A percentile compares a stretch with the other conserved stretches of the same genome.
Conservation (phyloP, 1,284 basidiomycete genomes). For the Heterobasidion annosum region DNA sequence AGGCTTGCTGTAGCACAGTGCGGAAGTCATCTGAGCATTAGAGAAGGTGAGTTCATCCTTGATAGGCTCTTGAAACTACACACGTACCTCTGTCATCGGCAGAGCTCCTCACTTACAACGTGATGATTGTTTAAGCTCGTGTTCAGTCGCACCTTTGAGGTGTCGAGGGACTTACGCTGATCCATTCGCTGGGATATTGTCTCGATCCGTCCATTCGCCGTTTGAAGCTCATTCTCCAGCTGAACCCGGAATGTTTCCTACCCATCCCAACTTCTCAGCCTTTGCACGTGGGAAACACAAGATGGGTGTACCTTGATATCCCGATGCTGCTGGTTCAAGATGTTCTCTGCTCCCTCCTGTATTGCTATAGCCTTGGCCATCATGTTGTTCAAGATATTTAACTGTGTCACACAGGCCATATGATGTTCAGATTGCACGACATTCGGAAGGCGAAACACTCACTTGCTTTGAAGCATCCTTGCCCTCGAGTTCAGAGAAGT, state of each 20-base stretch:
- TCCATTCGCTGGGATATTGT: conserved; percentile 56
- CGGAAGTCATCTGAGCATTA: conserved; percentile 52
- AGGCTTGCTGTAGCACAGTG: conserved; percentile 56
- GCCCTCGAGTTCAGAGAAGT: conserved; percentile 35
- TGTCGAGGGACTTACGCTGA: conserved; percentile 32
- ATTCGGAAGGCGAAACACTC: neutral
- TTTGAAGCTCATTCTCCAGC: conserved; percentile 70
- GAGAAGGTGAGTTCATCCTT: neutral
- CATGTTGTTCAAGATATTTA: conserved; percentile 57
- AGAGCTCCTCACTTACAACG: conserved; percentile 3
- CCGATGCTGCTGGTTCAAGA: conserved; percentile 49
- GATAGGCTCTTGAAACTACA: neutral
- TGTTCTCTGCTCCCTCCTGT: conserved; percentile 79
- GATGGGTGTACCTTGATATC: conserved; percentile 37
- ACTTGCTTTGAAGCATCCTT: conserved; percentile 37
- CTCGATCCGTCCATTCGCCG: conserved; percentile 66
- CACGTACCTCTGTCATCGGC: conserved; percentile 20
- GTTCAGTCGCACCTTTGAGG: neutral
- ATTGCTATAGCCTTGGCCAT: conserved; percentile 69
- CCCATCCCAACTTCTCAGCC: conserved; percentile 9
- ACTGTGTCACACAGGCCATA: conserved; percentile 26
- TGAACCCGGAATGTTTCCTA: conserved; percentile 59
- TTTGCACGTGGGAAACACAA: neutral
- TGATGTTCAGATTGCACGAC: neutral
- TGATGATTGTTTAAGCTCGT: neutral